Evolutionary conservation across 164 flowering plant species (phyloP).

Genomic region (Aristolochia fimbriata): DNA sequence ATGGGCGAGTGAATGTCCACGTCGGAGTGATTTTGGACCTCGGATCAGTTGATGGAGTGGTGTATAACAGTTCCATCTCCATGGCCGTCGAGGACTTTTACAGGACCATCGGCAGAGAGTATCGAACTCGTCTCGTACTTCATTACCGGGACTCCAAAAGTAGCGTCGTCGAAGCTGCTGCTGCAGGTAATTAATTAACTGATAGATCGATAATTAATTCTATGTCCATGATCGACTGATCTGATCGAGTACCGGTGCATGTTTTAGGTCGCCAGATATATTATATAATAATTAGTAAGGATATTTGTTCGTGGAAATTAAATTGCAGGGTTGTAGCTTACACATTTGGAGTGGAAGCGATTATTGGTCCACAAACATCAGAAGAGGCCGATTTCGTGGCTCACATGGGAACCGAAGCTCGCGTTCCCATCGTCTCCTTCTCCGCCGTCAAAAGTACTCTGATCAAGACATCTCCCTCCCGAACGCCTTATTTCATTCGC

Average conservation of each 20-base stretch:
- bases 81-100: neutral
- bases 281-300: neutral
- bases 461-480: constrained; percentile 3
- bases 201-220: no score
- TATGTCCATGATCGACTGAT: no score
- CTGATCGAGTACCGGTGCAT: neutral
- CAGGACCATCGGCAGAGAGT: constrained; percentile 5
- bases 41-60: neutral
- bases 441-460: constrained; percentile 12
- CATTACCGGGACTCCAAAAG: constrained; percentile 15
- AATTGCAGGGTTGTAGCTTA: constrained; percentile 12
- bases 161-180: neutral
- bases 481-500: constrained; percentile 15
- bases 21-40: neutral
- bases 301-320: neutral
- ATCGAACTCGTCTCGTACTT: constrained; percentile 5
- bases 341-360: constrained; percentile 17
- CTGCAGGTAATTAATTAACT: no score
- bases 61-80: neutral
- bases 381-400: constrained; percentile 13
- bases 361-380: constrained; percentile 19
- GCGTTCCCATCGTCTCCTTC: constrained; percentile 15
- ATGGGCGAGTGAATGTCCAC: neutral
- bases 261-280: neutral
- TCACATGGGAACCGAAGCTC: constrained; percentile 12